A percentile compares a stretch with the other conserved stretches of the same genome.
phyloP scores from a whole-genome alignment of 2,329 filamentous ascomycete genomes.

The Diaporthe caulivora region DNA sequence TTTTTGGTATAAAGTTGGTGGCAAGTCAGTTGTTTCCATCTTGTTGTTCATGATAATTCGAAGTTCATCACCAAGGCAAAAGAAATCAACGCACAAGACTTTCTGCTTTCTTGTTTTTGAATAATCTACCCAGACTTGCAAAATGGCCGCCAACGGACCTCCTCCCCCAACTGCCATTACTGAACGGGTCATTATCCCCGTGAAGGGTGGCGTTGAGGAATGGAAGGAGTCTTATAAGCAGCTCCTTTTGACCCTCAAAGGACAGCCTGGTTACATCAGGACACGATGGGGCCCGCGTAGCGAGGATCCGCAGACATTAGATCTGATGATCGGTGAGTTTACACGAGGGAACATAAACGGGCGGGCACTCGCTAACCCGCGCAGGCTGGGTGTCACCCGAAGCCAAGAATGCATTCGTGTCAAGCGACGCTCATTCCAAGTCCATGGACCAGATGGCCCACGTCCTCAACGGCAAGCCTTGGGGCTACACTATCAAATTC shows the following conservation, averaged over 20 bases:
- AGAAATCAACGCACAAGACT: not conserved
- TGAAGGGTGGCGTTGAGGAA: conserved; percentile 44
- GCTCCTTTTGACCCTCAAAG: conserved; percentile 46
- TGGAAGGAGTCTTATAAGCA: conserved; percentile 47
- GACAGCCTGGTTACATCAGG: conserved; percentile 46
- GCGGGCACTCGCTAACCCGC: not conserved
- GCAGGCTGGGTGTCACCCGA: conserved; percentile 44
- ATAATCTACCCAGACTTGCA: not conserved
- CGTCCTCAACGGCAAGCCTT: conserved; percentile 43
- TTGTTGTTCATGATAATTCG: not conserved
- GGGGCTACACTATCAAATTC: conserved; percentile 44
- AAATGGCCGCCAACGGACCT: conserved; percentile 24
- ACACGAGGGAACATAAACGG: not conserved
- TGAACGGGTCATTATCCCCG: conserved; percentile 42
- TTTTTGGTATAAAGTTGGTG: conserved; percentile 6
- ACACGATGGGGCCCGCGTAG: conserved; percentile 47
- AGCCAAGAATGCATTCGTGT: conserved; percentile 42
- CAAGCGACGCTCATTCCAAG: conserved; percentile 39
- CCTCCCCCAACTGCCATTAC: conserved; percentile 29
- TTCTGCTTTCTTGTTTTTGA: not conserved
- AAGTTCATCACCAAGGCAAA: not conserved
- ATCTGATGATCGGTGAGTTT: conserved; percentile 44
- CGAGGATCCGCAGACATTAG: conserved; percentile 46
- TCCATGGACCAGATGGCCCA: conserved; percentile 41
- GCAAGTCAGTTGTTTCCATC: not conserved